Percentiles rank a stretch among this genome's conserved stretches.
Evolutionary conservation across 2,329 filamentous ascomycete species (phyloP).

Genomic region (Cordyceps pruinosa): DNA sequence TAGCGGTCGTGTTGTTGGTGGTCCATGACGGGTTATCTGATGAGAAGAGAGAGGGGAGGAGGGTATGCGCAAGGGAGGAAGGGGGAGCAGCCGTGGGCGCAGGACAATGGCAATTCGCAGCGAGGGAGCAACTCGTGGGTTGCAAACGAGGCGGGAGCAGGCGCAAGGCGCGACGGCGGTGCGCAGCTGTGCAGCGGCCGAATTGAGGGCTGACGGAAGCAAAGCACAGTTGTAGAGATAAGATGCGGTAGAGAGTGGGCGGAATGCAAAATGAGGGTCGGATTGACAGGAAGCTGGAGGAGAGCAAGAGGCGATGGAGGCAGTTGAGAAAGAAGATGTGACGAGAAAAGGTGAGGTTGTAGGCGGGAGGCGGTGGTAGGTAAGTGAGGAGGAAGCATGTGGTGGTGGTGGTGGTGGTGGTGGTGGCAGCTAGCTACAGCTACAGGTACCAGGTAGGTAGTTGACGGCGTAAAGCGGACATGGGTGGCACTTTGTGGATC

Average conservation of each 20-base stretch:
- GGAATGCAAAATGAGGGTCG: neutral
- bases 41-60: neutral
- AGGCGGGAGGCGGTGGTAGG: neutral
- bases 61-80: neutral
- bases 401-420: neutral
- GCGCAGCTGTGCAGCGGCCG: neutral
- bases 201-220: neutral
- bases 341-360: neutral
- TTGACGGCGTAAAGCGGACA: too few species aligned
- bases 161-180: neutral
- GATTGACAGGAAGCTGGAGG: too few species aligned
- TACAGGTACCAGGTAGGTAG: too few species aligned
- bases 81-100: neutral
- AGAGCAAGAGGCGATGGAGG: neutral
- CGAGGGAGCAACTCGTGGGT: neutral
- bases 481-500: too few species aligned
- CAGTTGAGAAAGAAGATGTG: neutral
- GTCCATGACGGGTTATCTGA: constrained; percentile 20
- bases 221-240: too few species aligned
- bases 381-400: too few species aligned
- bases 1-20: constrained; percentile 19
- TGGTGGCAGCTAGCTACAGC: too few species aligned
- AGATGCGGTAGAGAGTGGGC: neutral
- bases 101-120: neutral
- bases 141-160: neutral